A percentile compares a stretch with the other conserved stretches of the same genome.
These are phyloP conservation scores for Gracilaria gracilis DNA, from an alignment of 23 red algal genomes.

Conservation along the genomic window DNA sequence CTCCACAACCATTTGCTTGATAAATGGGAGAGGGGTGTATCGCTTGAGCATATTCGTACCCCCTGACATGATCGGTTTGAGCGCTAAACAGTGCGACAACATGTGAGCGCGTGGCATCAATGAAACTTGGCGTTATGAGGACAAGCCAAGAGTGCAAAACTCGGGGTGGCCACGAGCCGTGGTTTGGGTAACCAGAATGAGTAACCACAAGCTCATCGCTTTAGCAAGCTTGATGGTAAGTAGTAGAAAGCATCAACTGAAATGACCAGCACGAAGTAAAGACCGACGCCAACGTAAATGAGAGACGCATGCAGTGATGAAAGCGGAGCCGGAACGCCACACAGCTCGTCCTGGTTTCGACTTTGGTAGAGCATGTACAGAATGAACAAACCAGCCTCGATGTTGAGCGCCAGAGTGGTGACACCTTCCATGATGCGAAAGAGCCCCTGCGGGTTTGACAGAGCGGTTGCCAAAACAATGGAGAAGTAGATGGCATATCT, in stretches of 20 bases:
- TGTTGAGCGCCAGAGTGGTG: conserved; percentile 81
- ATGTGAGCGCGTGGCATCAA: no score
- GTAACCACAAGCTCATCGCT: not conserved
- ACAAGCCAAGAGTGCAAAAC: no score
- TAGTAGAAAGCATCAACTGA: conserved; percentile 49
- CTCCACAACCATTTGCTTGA: no score
- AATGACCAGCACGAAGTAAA: conserved; percentile 33
- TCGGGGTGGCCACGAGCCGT: no score
- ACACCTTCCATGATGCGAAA: conserved; percentile 86
- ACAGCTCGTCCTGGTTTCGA: not conserved
- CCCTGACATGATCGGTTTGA: no score
- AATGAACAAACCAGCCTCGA: conserved; percentile 77
- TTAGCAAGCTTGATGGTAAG: conserved; percentile 19
- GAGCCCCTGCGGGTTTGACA: conserved; percentile 74
- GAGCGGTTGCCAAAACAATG: conserved; percentile 66
- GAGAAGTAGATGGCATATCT: conserved; percentile 64
- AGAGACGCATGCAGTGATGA: conserved; percentile 2
- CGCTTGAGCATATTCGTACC: no score
- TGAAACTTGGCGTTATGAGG: no score
- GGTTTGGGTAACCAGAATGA: no score
- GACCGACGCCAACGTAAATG: not conserved
- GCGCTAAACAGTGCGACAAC: no score
- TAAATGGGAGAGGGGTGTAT: no score
- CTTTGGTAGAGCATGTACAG: conserved; percentile 73
- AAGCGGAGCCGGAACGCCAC: conserved; percentile 11